Evolutionary conservation across 2,329 filamentous ascomycete genomes (phyloP), one percentile per base, ranked within the genome.

Genomic region (Talaromyces pinophilus): DNA sequence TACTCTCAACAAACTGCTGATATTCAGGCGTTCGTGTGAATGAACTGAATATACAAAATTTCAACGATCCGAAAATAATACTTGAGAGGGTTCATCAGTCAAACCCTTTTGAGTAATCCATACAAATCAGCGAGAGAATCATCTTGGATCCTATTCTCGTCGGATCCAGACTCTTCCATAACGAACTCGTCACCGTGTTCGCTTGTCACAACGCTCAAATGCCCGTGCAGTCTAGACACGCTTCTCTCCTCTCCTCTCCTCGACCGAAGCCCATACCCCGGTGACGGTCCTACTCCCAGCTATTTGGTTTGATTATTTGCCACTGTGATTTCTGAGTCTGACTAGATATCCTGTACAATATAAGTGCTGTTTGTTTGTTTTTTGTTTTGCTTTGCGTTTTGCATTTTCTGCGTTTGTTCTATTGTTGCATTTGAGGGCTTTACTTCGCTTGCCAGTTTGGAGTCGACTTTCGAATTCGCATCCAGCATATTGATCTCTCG

Each of bases 301-400:
- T 66, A 38, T 44, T 68, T 55, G 70, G 65, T 69, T 69, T 67
- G 25, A 30, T 59, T 57, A 8, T 59, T 64, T 50, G 62, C 28
- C 60, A 62, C 46, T 52, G 59, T 25, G 46, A 50, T 72, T 71
- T 74, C 75, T 77, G 75, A 69, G 72, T 75, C 73, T 72, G 71
- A 68, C 72, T 73, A 74, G 77, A 80, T 80, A 80, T 79, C 78
- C 77, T 80, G 78, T 80, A 80, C 75, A 79, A 80, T 80, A 79
- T 77, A 78, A 64, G 71, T 70, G 72, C 72, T 71, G 73, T 69
- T 67, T 70, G 60, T 61, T 60, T 67, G 10, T 42, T 55, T 67
- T 57, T 66, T 63, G 63, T 68, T 70, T 66, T 65, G 66, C 62
- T 64, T 65, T 65, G 61, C 64, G 48, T 60, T 68, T 63, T 57